Base-by-base conservation (phyloP, 768 basidiomycete species). In the Suillus sp. region DNA sequence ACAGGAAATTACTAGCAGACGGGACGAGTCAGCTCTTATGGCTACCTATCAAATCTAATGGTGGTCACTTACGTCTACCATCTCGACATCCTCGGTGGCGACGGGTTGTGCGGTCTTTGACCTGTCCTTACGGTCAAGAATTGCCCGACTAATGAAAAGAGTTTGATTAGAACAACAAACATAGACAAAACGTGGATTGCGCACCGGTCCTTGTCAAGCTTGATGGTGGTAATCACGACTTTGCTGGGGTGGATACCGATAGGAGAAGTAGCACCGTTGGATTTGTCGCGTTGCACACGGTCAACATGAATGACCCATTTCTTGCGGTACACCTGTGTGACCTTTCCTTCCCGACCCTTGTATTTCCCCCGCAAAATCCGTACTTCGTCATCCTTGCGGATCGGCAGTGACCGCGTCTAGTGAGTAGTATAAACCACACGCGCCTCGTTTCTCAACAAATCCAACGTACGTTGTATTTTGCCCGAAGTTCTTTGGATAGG, bases 221-320 rank as follows among this genome's bases (percentile, higher is more conserved):
- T 97, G 79, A 97, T 86, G 72, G 82, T 91, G 68, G 89, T 88
- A 75, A 99, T 94, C 67, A 96, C 92, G 60, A 98, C 95, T 76
- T 97, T 99, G 83, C 91, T 93, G 63, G 96, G 95, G 84, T 96
- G 91, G 71, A 99, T 88, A 69, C 95, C 95, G 71, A 99, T 95
- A 72, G 92, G 92, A 64, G 91, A 87, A 61, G 95, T 88, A 64
- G 95, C 90, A 68, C 97, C 96, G 75, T 96, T 97, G 68, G 94
- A 93, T 81, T 98, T 98, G 84, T 99, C 96, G 69, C 95, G 88
- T 78, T 92, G 90, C 62, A 99, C 95, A 75, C 96, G 93, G 80
- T 99, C 96, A 75, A 99, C 92, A 80, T 98, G 91, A 78, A 99
- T 91, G 61, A 98, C 93, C 92, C 93, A 99, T 79, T 96, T 96